Base-by-base conservation (phyloP, 139 green algal genomes). In the Picochlorum sp. region DNA sequence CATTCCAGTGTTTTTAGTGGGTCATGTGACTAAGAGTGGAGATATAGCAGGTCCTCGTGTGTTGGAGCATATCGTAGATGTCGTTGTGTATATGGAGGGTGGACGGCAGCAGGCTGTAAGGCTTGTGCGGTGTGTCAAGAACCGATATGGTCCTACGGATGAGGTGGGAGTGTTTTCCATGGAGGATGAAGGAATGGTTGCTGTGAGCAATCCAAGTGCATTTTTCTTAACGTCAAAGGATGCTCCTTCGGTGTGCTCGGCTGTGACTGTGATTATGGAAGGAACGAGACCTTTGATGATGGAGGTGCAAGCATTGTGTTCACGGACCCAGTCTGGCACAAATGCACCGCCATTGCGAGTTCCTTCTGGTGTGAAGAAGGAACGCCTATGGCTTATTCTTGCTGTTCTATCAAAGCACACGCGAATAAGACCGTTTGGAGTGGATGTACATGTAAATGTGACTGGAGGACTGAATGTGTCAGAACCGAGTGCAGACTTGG, bases 31-130 rank as follows among this genome's bases (percentile, higher is more conserved):
- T 54, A 85, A 85, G 67, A 37, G 41, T 38, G 69, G 88, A 11
- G 79, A 89, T 20, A 83, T 97, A 20, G 89, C 89, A 13, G 92
- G 92, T 8, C 93, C 93, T 5, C 81, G 90, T 16, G 82, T 90
- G 41, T 69, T 98, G 69, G 90, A 96, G 68, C 93, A 98, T 80
- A 89, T 98, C 57, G 93, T 98, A 28, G 89, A 97, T 69, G 79
- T 80, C 0, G 92, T 98, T 56, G 67, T 98, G 62, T 95, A 92
- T 62, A 78, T 98, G 70, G 88, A 98, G 69, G 87, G 84, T 1
- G 85, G 86, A 23, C 57, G 73, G 15, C 69, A 76, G 9, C 65
- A 81, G 68, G 56, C 63, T 16, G 70, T 76, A 38, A 49, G 76
- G n/a, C 54, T 83, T 16, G 41, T 96, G 31, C 69, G 90, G 2